Conservation (phyloP, 768 basidiomycete genomes). For the Suillus clintonianus region DNA sequence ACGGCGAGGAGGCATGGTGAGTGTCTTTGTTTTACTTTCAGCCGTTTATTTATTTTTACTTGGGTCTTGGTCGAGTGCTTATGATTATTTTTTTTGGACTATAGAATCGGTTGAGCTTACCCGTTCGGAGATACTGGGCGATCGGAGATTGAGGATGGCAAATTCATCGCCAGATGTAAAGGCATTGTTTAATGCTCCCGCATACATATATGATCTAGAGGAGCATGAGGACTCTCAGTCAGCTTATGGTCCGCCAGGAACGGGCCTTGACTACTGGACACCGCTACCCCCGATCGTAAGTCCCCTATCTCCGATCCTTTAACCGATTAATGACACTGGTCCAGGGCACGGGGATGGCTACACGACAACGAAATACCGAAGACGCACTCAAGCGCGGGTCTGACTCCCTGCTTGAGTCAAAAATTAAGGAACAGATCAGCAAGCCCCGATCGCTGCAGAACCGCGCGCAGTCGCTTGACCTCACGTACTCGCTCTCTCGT, state of each 20-base stretch:
- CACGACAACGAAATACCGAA: constrained; percentile 68
- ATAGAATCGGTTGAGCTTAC: constrained; percentile 78
- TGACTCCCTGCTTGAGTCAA: constrained; percentile 81
- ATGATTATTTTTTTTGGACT: constrained; percentile 11
- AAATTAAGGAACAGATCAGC: constrained; percentile 71
- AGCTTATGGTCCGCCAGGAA: constrained; percentile 52
- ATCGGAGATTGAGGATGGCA: constrained; percentile 77
- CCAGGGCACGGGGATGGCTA: constrained; percentile 69
- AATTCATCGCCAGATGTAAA: constrained; percentile 95
- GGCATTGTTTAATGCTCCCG: constrained; percentile 86
- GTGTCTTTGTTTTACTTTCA: constrained; percentile 12
- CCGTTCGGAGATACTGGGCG: constrained; percentile 66
- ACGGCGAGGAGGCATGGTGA: constrained; percentile 70
- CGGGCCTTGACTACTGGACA: constrained; percentile 72
- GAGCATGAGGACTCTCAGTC: constrained; percentile 67
- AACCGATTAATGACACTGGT: constrained; percentile 13
- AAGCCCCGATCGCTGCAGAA: constrained; percentile 84
- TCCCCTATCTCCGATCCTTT: constrained; percentile 13
- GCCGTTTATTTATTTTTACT: constrained; percentile 39
- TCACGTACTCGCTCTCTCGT: constrained; percentile 81
- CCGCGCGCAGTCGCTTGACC: constrained; percentile 87
- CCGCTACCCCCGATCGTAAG: constrained; percentile 75
- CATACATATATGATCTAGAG: constrained; percentile 81
- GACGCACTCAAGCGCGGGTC: constrained; percentile 81
- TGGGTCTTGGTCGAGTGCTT: constrained; percentile 7